Base-by-base conservation (phyloP, 805 yeast species). In the Metschnikowia similis region DNA sequence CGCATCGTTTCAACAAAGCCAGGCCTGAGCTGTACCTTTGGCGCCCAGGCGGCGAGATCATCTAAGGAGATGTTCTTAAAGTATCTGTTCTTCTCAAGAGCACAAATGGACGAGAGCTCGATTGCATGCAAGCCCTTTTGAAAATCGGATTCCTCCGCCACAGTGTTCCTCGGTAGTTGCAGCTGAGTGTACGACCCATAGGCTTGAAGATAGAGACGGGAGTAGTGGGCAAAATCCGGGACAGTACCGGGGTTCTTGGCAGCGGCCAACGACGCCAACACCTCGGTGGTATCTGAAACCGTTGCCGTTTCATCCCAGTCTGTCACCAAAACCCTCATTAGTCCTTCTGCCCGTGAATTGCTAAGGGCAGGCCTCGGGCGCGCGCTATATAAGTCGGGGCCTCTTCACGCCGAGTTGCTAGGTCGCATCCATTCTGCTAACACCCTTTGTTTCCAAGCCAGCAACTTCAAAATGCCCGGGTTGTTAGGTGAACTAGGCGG, bases 291-390 rank as follows among this genome's bases (percentile, higher is more conserved):
- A 61, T 84, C 89, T 30, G 64, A 58, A 6, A 58, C 54, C 0
- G 89, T 82, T 28, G 81, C 71, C 0, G 89, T 84, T 39, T 83
- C 88, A 60, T 84, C 89, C 83, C 86, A 84, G 56, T 84, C 89
- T 3, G 77, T 63, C 1, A 82, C 70, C 41, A 38, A 38, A 6
- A 27, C 41, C n/a, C 8, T n/a, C 30, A 38, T 26, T 13, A 26
- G 31, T 26, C n/a, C 8, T 35, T 10, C 3, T 16, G 21, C 26
- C 26, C 26, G 13, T 35, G 38, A 17, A 26, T 1, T 8, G 4
- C n/a, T 8, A 11, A 4, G 35, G 6, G 16, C 16, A 36, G 35
- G 35, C 11, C 32, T n/a, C 13, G 13, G 26, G 37, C 35, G 28
- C 35, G 43, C 16, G 43, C 28, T 13, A 27, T 16, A 40, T 40